Percentiles rank a stretch among this genome's conserved stretches.
Evolutionary conservation across 352 stramenopile genomes (phyloP).

Genomic region (Phytophthora pisi): DNA sequence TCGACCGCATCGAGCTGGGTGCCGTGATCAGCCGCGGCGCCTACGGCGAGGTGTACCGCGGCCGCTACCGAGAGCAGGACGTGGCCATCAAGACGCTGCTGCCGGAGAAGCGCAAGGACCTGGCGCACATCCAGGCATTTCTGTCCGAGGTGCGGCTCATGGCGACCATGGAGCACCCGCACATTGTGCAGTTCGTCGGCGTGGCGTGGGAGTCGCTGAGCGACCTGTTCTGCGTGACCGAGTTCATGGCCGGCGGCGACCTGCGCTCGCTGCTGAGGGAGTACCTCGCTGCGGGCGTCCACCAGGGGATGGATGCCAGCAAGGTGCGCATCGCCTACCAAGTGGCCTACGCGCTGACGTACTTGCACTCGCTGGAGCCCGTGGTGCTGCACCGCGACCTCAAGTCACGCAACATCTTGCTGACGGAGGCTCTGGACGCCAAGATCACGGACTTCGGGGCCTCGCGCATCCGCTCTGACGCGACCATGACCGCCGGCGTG

Average conservation of each 20-base stretch:
- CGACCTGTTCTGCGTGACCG: constrained; percentile 42
- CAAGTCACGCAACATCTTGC: constrained; percentile 64
- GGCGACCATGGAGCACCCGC: constrained; percentile 44
- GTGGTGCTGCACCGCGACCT: constrained; percentile 52
- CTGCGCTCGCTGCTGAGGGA: constrained; percentile 29
- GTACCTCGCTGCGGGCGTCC: constrained; percentile 14
- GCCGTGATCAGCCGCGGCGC: constrained; percentile 32
- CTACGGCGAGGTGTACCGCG: constrained; percentile 41
- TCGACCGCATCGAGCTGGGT: constrained; percentile 39
- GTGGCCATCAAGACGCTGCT: constrained; percentile 46
- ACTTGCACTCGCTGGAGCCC: constrained; percentile 27
- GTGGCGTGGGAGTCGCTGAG: constrained; percentile 50
- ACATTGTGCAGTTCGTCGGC: constrained; percentile 52
- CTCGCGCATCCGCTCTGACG: constrained; percentile 21
- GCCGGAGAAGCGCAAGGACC: constrained; percentile 39
- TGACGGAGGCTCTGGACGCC: constrained; percentile 37
- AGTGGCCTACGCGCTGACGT: constrained; percentile 33
- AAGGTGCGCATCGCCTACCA: constrained; percentile 37
- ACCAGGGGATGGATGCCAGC: constrained; percentile 17
- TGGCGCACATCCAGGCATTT: constrained; percentile 39
- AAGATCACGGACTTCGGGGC: constrained; percentile 57
- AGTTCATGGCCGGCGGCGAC: constrained; percentile 54
- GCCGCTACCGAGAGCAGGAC: constrained; percentile 36
- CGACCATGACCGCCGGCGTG: constrained; percentile 24
- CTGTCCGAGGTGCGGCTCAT: constrained; percentile 45